phyloP scores from a whole-genome alignment of 768 basidiomycete genomes.

The Strobilomyces echinocephalus region DNA sequence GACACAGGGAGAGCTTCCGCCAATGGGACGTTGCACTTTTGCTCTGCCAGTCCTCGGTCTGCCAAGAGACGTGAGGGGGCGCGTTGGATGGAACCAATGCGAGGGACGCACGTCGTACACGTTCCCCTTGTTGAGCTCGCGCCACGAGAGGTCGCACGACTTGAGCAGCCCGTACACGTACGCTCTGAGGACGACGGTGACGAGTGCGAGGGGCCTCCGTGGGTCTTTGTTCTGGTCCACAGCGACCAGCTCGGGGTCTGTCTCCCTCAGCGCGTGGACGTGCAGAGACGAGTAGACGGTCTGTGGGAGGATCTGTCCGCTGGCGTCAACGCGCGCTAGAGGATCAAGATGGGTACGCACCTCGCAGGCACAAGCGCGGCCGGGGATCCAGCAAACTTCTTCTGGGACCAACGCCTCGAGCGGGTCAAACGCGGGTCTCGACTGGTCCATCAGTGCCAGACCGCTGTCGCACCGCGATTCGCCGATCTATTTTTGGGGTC shows the following conservation, averaged over 20 bases:
- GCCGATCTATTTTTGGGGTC: too few relatives aligned
- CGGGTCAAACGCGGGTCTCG: constrained; percentile 49
- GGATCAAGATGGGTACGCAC: constrained; percentile 34
- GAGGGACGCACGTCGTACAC: constrained; percentile 24
- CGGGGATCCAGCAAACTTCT: constrained; percentile 87
- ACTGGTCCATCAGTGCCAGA: too few relatives aligned
- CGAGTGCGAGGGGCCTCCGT: constrained; percentile 54
- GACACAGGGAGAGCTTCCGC: constrained; percentile 50
- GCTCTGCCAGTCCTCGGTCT: constrained; percentile 87
- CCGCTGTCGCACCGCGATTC: too few relatives aligned
- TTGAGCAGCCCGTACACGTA: constrained; percentile 69
- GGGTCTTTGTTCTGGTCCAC: constrained; percentile 25
- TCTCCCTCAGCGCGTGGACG: too few relatives aligned
- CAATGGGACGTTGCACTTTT: constrained; percentile 79
- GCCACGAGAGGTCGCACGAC: constrained; percentile 77
- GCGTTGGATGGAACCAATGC: constrained; percentile 8
- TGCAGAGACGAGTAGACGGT: too few relatives aligned
- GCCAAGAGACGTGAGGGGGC: constrained; percentile 4
- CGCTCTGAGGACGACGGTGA: constrained; percentile 65
- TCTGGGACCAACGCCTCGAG: constrained; percentile 60
- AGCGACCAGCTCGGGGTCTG: neutral
- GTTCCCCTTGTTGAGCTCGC: constrained; percentile 66
- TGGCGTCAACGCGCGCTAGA: neutral
- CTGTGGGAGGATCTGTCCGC: constrained; percentile 44
- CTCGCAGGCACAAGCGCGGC: constrained; percentile 73